phyloP scores from a whole-genome alignment of 208 protist species.

The Herpetomonas tarakana region DNA sequence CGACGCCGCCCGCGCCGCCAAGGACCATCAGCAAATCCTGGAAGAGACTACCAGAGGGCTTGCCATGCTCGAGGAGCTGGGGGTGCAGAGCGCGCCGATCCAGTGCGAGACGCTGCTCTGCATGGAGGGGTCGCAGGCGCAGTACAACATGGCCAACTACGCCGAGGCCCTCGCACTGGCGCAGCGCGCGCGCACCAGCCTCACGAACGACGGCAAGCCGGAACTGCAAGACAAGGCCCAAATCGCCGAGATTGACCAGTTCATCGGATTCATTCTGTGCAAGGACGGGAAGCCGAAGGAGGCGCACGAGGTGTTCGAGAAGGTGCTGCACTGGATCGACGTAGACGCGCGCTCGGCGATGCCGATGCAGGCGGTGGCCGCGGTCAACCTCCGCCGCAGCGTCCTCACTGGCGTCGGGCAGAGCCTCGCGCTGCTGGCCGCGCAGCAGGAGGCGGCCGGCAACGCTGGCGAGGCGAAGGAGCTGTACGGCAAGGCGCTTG shows the following conservation, averaged over 20 bases:
- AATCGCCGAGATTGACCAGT: conserved; percentile 70
- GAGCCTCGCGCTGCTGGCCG: conserved; percentile 38
- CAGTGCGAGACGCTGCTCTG: conserved; percentile 82
- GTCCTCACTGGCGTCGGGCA: conserved; percentile 75
- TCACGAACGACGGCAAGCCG: conserved; percentile 36
- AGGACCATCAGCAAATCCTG: conserved; percentile 41
- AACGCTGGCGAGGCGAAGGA: conserved; percentile 40
- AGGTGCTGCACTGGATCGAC: conserved; percentile 82
- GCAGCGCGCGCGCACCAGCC: conserved; percentile 35
- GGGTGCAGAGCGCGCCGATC: conserved; percentile 65
- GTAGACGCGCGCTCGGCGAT: conserved; percentile 75
- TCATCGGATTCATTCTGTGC: conserved; percentile 69
- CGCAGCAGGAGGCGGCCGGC: conserved; percentile 20
- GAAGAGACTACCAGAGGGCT: conserved; percentile 48
- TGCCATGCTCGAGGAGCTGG: conserved; percentile 63
- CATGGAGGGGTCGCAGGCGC: conserved; percentile 84
- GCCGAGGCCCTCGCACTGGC: conserved; percentile 47
- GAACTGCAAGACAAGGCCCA: conserved; percentile 67
- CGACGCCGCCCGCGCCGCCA: conserved; percentile 31
- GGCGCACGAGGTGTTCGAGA: conserved; percentile 58
- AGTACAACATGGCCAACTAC: conserved; percentile 66
- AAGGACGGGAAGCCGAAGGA: conserved; percentile 35
- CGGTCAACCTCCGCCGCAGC: conserved; percentile 75
- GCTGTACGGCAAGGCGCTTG: conserved; percentile 76
- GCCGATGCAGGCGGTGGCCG: conserved; percentile 87